A percentile compares a stretch with the other conserved stretches of the same genome.
These are phyloP conservation scores for Pistacia atlantica DNA, from an alignment of 345 rosid genomes.

Conservation along the genomic window DNA sequence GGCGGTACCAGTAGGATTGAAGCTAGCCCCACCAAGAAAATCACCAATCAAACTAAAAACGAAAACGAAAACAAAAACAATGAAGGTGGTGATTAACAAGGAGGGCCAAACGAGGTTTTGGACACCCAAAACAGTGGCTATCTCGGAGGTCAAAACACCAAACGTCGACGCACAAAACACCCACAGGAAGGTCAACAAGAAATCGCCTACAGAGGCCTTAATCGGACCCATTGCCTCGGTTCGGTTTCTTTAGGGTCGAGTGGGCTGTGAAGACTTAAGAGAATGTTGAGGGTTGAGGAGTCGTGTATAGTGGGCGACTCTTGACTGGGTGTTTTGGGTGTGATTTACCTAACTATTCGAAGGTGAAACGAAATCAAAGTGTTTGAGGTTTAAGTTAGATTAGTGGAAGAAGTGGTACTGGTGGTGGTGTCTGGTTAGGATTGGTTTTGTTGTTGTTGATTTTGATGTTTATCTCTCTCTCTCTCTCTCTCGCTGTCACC, in stretches of 20 bases:
- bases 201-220: slow-evolving; percentile 68
- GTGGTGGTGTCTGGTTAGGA: too few species aligned
- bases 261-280: too few species aligned
- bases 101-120: slow-evolving; percentile 51
- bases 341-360: neutral
- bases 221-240: slow-evolving; percentile 51
- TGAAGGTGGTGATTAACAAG: slow-evolving; percentile 47
- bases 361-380: too few species aligned
- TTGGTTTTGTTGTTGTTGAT: neutral
- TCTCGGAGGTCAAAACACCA: slow-evolving; percentile 55
- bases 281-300: too few species aligned
- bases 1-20: slow-evolving; percentile 84
- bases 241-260: too few species aligned
- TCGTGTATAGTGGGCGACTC: too few species aligned
- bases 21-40: slow-evolving; percentile 87
- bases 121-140: slow-evolving; percentile 52
- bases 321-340: too few species aligned
- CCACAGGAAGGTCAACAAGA: slow-evolving; percentile 70
- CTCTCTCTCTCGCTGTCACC: too few species aligned
- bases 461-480: neutral
- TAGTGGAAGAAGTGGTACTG: too few species aligned
- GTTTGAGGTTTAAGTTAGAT: too few species aligned
- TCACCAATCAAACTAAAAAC: slow-evolving; percentile 56
- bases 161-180: slow-evolving; percentile 67
- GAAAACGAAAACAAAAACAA: slow-evolving; percentile 67